Evolutionary conservation across 495 filamentous ascomycete species (phyloP).

Genomic region (Usnea hakonensis): DNA sequence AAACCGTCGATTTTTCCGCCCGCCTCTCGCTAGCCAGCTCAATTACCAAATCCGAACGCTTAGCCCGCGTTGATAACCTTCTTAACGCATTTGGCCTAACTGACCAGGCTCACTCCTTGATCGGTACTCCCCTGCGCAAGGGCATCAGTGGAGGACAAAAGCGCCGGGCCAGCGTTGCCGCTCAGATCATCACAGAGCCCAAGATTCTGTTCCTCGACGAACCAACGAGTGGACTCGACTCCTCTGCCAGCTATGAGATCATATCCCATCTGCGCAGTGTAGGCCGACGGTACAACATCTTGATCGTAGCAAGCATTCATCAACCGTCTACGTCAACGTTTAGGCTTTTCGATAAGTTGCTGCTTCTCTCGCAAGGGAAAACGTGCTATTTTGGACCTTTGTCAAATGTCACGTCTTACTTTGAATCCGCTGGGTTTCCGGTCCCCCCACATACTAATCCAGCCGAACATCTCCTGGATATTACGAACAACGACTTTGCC

Average conservation of each 20-base stretch:
- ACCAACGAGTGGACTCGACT: conserved; percentile 73
- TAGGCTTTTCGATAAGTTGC: conserved; percentile 67
- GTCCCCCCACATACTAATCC: conserved; percentile 65
- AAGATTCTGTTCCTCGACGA: conserved; percentile 77
- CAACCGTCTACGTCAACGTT: conserved; percentile 74
- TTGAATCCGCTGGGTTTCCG: conserved; percentile 46
- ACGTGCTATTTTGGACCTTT: conserved; percentile 63
- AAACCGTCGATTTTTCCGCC: conserved; percentile 66
- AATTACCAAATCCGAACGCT: conserved; percentile 41
- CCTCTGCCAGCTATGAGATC: conserved; percentile 59
- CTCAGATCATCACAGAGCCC: conserved; percentile 69
- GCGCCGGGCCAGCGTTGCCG: conserved; percentile 65
- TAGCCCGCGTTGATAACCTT: conserved; percentile 46
- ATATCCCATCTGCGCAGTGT: conserved; percentile 56
- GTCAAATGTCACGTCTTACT: conserved; percentile 45
- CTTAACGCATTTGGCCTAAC: conserved; percentile 55
- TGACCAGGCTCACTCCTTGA: conserved; percentile 55
- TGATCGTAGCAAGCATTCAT: conserved; percentile 73
- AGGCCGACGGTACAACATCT: conserved; percentile 57
- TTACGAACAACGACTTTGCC: conserved; percentile 67
- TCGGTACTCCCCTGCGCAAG: conserved; percentile 73
- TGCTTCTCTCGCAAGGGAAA: conserved; percentile 61
- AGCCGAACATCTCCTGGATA: conserved; percentile 67
- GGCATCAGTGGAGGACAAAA: conserved; percentile 78
- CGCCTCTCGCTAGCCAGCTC: conserved; percentile 48